Base-by-base conservation (phyloP, 2,329 filamentous ascomycete species). In the Aspergillus cejpii region DNA sequence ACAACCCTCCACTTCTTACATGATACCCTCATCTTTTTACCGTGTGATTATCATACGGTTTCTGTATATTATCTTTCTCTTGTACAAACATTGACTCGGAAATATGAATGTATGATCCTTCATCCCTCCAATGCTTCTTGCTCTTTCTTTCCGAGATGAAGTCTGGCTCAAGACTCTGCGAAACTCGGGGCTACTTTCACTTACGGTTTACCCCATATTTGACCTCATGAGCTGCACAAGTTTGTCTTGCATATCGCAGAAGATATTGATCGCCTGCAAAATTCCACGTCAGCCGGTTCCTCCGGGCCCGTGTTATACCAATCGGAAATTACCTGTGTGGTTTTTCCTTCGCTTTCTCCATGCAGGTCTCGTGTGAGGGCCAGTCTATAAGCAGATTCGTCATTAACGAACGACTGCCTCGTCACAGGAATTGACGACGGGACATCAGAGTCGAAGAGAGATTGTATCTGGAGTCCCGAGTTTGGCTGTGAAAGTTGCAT, bases 231-330 rank as follows among this genome's bases (percentile, higher is more conserved):
- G 38, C 11, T 47, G 64, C 52, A 79, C 76, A 36, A 80, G 51
- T 44, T 69, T 70, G 7, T 74, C 68, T 57, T 80, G 77, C 60
- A 76, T 75, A 42, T 77, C 73, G 39, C 67, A 72, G 59, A 81
- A 80, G 43, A 78, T 79, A 51, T 78, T 77, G 39, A 81, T 74
- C 6, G 78, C 78, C 57, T 61, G 40, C 19, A 14, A 28, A 28
- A 31, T 11, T 41, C 17, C 10, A 42, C 14, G 39, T 20, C 31
- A 12, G 10, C 17, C 10, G 17, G 10, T 15, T 43, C 42, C 26
- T 10, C 20, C 11, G 26, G n/a, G 3, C 20, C 14, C 15, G 6
- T 21, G 5, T n/a, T 40, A 28, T 14, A 6, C 21, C 44, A 19
- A 5, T n/a, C 15, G 5, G 21, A 17, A 57, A 61, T 50, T 55